Evolutionary conservation across 2,329 filamentous ascomycete species (phyloP).

Genomic region (Dendrostoma leiphaemia): DNA sequence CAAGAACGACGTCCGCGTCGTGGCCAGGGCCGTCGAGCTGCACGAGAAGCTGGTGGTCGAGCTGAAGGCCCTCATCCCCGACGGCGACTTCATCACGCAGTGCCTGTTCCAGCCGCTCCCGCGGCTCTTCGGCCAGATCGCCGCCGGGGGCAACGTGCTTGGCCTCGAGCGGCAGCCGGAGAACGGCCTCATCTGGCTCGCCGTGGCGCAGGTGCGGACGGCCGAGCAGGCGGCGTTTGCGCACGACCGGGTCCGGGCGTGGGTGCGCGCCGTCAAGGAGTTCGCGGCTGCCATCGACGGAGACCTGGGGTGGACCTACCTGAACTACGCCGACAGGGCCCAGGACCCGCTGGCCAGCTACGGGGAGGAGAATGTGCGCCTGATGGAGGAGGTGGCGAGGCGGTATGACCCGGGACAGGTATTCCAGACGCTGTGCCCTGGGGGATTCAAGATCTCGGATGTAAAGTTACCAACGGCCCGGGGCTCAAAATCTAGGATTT

Average conservation of each 20-base stretch:
- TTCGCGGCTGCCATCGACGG: too few relatives aligned
- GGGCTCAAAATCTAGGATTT: too few relatives aligned
- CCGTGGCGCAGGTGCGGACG: conserved; percentile 19
- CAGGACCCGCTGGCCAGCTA: conserved; percentile 27
- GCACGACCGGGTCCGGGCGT: conserved; percentile 20
- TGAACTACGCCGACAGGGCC: conserved; percentile 27
- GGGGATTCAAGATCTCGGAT: conserved; percentile 23
- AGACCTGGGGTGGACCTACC: conserved; percentile 21
- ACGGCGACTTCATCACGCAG: conserved; percentile 23
- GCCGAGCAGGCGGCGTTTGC: conserved; percentile 20
- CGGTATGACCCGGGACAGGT: conserved; percentile 26
- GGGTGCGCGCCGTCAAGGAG: conserved; percentile 18
- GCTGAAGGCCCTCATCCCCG: conserved; percentile 18
- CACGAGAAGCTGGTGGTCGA: conserved; percentile 27
- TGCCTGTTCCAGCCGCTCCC: conserved; percentile 26
- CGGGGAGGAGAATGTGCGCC: conserved; percentile 25
- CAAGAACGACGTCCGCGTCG: conserved; percentile 34
- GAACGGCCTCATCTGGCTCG: conserved; percentile 22
- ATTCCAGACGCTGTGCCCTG: conserved; percentile 26
- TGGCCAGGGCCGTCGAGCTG: conserved; percentile 31
- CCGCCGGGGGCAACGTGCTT: conserved; percentile 24
- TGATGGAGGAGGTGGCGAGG: conserved; percentile 21
- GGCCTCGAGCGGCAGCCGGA: conserved; percentile 21
- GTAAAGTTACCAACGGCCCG: neutral
- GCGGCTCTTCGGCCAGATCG: conserved; percentile 2